These are phyloP conservation scores for Saccharomycopsis synnaedendra DNA, from an alignment of 805 yeast genomes.

Conservation along the genomic window DNA sequence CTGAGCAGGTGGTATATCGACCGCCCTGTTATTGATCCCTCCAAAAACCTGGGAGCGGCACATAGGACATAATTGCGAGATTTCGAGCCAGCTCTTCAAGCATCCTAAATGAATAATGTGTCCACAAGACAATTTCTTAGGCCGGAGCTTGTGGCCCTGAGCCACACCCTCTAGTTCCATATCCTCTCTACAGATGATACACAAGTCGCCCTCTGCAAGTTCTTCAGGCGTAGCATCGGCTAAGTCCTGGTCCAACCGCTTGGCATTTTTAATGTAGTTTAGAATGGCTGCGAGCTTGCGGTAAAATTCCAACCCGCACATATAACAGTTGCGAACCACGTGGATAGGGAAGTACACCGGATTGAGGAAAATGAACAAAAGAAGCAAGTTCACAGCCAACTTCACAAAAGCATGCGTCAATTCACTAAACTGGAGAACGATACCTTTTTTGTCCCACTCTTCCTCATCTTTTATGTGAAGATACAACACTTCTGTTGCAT, in stretches of 20 bases:
- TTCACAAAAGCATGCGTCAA: constrained; percentile 37
- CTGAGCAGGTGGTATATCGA: too few relatives aligned
- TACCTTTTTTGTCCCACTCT: constrained; percentile 61
- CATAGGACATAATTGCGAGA: constrained; percentile 88
- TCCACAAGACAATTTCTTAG: constrained; percentile 73
- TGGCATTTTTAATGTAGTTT: constrained; percentile 34
- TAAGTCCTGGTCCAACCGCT: constrained; percentile 53
- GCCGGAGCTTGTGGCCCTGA: constrained; percentile 36
- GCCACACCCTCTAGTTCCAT: constrained; percentile 38
- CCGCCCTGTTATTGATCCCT: constrained; percentile 5
- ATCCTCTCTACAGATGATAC: constrained; percentile 90
- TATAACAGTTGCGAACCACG: constrained; percentile 37
- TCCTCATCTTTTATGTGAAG: constrained; percentile 35
- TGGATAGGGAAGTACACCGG: constrained; percentile 35
- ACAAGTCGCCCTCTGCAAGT: constrained; percentile 41
- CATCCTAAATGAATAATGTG: constrained; percentile 88
- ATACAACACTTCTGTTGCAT: constrained; percentile 44
- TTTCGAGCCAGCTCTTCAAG: constrained; percentile 82
- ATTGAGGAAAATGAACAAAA: constrained; percentile 32
- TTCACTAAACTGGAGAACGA: constrained; percentile 47
- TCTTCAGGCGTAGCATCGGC: constrained; percentile 54
- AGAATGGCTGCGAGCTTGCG: constrained; percentile 28
- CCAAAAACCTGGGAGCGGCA: constrained; percentile 65
- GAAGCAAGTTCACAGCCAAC: constrained; percentile 29
- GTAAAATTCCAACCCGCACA: constrained; percentile 23